phyloP scores from a whole-genome alignment of 1,284 basidiomycete species.

The Ceratobasidium sp. region DNA sequence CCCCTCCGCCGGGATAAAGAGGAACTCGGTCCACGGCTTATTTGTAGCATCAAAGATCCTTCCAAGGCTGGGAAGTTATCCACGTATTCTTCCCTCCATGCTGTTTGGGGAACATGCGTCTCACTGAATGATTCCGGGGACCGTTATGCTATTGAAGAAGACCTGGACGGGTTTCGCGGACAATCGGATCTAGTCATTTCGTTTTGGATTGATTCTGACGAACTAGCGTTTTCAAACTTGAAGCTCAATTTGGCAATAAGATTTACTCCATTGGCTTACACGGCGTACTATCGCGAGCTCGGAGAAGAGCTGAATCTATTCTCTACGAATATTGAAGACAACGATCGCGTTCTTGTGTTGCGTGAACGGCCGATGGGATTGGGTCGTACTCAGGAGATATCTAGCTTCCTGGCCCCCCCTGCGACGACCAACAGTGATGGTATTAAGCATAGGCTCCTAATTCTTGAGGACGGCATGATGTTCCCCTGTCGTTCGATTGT shows the following conservation, averaged over 20 bases:
- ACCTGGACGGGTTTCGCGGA: background rate
- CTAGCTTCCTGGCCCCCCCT: too few species aligned
- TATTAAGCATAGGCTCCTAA: too few species aligned
- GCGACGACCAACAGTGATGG: too few species aligned
- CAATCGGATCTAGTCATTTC: too few species aligned
- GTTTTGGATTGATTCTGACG: too few species aligned
- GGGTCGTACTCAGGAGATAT: constrained; percentile 1
- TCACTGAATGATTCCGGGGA: background rate
- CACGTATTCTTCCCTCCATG: constrained; percentile 3
- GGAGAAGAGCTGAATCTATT: background rate
- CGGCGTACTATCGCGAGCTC: background rate
- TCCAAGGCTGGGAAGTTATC: background rate
- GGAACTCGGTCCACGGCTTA: background rate
- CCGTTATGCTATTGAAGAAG: constrained; percentile 22
- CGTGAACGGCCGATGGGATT: constrained; percentile 18
- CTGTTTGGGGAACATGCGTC: constrained; percentile 20
- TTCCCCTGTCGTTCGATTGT: too few species aligned
- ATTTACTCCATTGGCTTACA: background rate
- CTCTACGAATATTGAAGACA: background rate
- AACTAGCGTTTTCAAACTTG: too few species aligned
- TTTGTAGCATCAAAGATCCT: background rate
- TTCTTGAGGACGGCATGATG: too few species aligned
- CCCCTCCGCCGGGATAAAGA: constrained; percentile 4
- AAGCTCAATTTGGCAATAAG: background rate
- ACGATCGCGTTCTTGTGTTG: constrained; percentile 3